These are phyloP conservation scores for Cryptosporidium sp. DNA, from an alignment of 169 alveolate species.

Conservation along the genomic window DNA sequence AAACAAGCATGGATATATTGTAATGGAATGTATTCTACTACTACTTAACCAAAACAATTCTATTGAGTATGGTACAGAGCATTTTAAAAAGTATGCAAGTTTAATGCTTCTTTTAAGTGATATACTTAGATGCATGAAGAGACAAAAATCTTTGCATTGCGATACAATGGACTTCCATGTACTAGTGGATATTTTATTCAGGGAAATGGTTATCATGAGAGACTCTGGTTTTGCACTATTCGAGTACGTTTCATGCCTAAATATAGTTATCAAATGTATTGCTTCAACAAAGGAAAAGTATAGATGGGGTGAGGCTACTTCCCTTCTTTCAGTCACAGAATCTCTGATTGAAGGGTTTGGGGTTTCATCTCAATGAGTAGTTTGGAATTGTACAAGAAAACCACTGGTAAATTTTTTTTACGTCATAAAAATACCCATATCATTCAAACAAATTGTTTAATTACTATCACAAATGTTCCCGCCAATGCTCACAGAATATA, in stretches of 20 bases:
- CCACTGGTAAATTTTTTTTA: neutral
- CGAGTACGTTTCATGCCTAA: constrained; percentile 66
- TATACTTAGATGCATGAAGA: constrained; percentile 24
- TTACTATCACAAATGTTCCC: neutral
- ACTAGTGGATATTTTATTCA: constrained; percentile 53
- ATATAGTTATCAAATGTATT: constrained; percentile 66
- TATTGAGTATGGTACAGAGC: constrained; percentile 26
- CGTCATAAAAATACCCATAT: neutral
- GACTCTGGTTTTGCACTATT: constrained; percentile 64
- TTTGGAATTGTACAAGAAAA: neutral
- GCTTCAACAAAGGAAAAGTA: constrained; percentile 67
- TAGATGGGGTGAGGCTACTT: constrained; percentile 74
- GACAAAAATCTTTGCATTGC: constrained; percentile 27
- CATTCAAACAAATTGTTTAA: too few species aligned
- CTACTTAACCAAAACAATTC: constrained; percentile 25
- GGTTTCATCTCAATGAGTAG: constrained; percentile 11
- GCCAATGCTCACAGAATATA: neutral
- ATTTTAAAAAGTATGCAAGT: constrained; percentile 13
- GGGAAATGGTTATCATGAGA: constrained; percentile 74
- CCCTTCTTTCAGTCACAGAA: constrained; percentile 67
- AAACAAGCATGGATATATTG: constrained; percentile 28
- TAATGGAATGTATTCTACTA: constrained; percentile 39
- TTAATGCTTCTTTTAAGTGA: constrained; percentile 48
- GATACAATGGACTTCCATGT: constrained; percentile 62
- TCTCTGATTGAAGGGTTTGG: constrained; percentile 70